Conservation (phyloP, 2,329 filamentous ascomycete genomes). For the Parasarocladium wereldwijsianum region DNA sequence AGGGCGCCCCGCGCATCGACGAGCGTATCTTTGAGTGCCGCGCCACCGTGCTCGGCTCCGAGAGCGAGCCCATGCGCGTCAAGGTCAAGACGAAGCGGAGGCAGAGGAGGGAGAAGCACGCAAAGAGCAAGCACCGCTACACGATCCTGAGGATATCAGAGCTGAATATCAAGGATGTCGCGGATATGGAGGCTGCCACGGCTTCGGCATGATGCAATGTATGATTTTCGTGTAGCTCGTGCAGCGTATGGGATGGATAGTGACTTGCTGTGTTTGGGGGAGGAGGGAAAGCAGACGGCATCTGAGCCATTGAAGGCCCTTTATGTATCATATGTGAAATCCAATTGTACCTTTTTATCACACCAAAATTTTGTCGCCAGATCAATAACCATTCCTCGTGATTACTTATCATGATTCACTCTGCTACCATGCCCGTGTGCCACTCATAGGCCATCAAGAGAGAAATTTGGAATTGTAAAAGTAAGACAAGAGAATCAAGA, state of each 20-base stretch:
- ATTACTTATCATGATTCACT: too few species aligned
- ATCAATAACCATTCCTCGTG: too few species aligned
- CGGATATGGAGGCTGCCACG: conserved; percentile 23
- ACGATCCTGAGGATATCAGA: conserved; percentile 79
- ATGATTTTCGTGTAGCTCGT: too few species aligned
- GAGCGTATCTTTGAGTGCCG: conserved; percentile 73
- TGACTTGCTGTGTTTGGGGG: too few species aligned
- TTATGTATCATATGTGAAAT: too few species aligned
- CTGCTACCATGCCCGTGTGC: too few species aligned
- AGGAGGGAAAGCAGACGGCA: too few species aligned
- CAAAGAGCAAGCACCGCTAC: conserved; percentile 81
- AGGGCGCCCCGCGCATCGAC: conserved; percentile 69
- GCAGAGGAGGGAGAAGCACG: conserved; percentile 56
- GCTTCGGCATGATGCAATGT: conserved; percentile 6
- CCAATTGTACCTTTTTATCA: too few species aligned
- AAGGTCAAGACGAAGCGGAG: conserved; percentile 74
- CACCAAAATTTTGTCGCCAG: too few species aligned
- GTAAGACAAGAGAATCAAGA: too few species aligned
- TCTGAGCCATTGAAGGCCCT: too few species aligned
- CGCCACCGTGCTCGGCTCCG: conserved; percentile 70
- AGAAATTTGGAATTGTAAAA: background rate
- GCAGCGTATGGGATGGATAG: too few species aligned
- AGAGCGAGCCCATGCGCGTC: conserved; percentile 62
- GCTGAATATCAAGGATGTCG: conserved; percentile 44
- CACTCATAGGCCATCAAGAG: background rate